A percentile compares a stretch with the other conserved stretches of the same genome.
Conservation (phyloP, 257 asterid genomes). For the Solanum pennellii region DNA sequence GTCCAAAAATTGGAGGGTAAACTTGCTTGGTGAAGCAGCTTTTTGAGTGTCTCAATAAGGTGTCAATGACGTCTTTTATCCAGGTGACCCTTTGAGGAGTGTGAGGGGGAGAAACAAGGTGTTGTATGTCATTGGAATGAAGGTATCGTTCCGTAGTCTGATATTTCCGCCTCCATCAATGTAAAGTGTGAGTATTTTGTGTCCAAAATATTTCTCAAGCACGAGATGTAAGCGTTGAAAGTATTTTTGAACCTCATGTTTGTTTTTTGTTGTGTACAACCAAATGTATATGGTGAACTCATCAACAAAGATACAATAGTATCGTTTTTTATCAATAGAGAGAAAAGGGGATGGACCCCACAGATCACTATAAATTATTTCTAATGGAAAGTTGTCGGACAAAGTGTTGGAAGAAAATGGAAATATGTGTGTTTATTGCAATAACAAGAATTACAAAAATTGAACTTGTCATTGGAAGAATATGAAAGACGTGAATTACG, state of each 20-base stretch:
- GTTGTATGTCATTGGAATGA: neutral
- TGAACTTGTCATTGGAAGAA: neutral
- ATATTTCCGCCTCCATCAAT: neutral
- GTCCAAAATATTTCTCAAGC: neutral
- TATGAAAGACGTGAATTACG: no score
- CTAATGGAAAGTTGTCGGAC: neutral
- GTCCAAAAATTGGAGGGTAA: neutral
- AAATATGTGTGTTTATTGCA: no score
- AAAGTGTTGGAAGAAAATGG: neutral
- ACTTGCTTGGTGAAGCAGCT: neutral
- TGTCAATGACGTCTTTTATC: neutral
- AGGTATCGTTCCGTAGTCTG: neutral
- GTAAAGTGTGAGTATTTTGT: neutral
- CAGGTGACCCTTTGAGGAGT: neutral
- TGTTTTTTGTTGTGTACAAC: no score
- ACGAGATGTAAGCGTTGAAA: no score
- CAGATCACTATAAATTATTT: no score
- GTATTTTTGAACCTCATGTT: no score
- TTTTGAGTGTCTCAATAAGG: no score
- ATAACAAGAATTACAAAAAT: no score
- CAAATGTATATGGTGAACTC: no score
- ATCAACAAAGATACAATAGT: no score
- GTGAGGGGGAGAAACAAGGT: neutral
- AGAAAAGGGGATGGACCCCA: neutral
- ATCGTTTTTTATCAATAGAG: no score